Base-by-base conservation (phyloP, 2,329 filamentous ascomycete species). In the Penicillium sp. region DNA sequence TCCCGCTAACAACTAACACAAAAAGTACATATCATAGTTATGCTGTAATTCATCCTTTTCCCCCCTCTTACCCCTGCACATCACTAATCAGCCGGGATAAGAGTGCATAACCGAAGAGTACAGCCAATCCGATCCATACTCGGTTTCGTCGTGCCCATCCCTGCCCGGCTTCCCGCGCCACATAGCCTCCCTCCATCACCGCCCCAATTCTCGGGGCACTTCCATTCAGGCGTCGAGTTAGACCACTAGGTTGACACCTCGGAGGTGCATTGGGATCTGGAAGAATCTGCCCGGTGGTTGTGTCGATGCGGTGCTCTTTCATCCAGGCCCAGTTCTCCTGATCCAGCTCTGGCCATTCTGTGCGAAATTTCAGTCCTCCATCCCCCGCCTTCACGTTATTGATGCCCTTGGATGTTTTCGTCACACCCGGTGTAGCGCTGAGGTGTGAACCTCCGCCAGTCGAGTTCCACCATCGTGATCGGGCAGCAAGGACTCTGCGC, bases 381-480 rank as follows among this genome's bases (percentile, higher is more conserved):
- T 98, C 93, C 18, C 93, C 93, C 3, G 86, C 86, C 69, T 90
- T 94, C 62, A 96, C 79, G 36, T 80, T 80, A 24, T 81, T 84
- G 52, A 94, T 88, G 8, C 87, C 88, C 65, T 84, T 88, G 46
- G 76, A 66, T 37, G 72, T 77, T 18, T 73, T 67, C 51, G 78
- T 82, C 13, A 77, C 68, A 4, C 75, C 74, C 1, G 72, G 64
- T 2, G 75, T 68, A 3, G 70, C 69, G 39, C 69, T 71, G 26
- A 70, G 64, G 50, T 84, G 80, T 2, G 85, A 86, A 6, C 91
- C 91, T 42, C 89, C 89, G 32, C 91, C 90, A 0, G 91, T 97
- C 27, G 84, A 87, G 72, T 98, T 98, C 90, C 90, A 97, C 93
- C 93, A 98, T 44, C 87, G 77, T 13, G 88, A 87, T 52, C 87